Conservation (phyloP, 805 yeast species). For the Wickerhamiella qilinensis region DNA sequence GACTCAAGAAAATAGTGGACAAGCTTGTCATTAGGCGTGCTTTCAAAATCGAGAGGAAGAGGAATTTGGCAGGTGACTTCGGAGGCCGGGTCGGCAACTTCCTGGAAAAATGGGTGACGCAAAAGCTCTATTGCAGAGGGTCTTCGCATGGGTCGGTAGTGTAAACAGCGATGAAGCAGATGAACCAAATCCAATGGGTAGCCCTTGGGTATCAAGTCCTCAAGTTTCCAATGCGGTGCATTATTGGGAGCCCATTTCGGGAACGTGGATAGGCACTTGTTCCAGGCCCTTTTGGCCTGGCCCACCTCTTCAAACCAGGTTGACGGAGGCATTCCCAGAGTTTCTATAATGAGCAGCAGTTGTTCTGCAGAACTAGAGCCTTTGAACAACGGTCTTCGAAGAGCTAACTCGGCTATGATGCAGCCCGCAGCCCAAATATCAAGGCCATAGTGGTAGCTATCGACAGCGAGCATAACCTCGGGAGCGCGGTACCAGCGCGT, state of each 20-base stretch:
- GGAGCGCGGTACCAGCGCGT: constrained; percentile 96
- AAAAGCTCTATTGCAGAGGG: constrained; percentile 40
- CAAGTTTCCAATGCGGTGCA: background rate
- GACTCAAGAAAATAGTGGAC: background rate
- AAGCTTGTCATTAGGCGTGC: constrained; percentile 9
- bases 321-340: constrained; percentile 53
- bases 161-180: constrained; percentile 37
- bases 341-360: constrained; percentile 45
- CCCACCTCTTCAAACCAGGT: background rate
- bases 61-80: constrained; percentile 37
- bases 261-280: background rate
- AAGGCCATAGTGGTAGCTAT: constrained; percentile 26
- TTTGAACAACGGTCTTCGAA: constrained; percentile 61
- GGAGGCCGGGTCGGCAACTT: constrained; percentile 36
- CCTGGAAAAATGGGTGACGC: constrained; percentile 36
- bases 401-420: constrained; percentile 70
- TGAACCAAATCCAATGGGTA: constrained; percentile 15
- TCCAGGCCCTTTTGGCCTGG: background rate
- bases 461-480: constrained; percentile 42
- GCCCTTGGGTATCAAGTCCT: constrained; percentile 6
- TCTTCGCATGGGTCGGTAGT: constrained; percentile 49
- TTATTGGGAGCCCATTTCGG: background rate
- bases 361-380: constrained; percentile 65
- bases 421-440: constrained; percentile 95
- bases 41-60: constrained; percentile 60